Conservation (phyloP, 2,329 filamentous ascomycete genomes). For the Falciphora oryzae region DNA sequence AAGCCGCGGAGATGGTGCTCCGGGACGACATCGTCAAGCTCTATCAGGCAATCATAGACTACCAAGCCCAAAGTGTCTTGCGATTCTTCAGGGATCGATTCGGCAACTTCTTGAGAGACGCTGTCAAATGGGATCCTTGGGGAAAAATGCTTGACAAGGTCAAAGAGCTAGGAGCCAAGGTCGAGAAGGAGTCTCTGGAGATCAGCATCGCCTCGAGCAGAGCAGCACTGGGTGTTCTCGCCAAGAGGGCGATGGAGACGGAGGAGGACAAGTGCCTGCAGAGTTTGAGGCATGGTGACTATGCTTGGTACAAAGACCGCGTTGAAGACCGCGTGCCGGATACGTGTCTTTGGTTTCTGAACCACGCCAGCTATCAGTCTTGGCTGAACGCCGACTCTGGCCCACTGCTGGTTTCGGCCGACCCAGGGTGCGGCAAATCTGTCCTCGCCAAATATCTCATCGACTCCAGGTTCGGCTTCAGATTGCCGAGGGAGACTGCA, state of each 20-base stretch:
- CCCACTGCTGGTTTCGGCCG: slow-evolving; percentile 29
- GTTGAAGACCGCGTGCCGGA: slow-evolving; percentile 19
- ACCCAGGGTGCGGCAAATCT: slow-evolving; percentile 35
- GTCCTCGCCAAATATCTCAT: slow-evolving; percentile 29
- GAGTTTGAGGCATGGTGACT: slow-evolving; percentile 4
- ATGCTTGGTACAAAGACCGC: slow-evolving; percentile 23
- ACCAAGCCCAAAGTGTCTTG: slow-evolving; percentile 10
- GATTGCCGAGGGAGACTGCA: slow-evolving; percentile 17
- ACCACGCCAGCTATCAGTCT: slow-evolving; percentile 21
- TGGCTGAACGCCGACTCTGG: slow-evolving; percentile 25
- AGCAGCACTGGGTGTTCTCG: slow-evolving; percentile 3
- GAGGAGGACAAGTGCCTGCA: slow-evolving; percentile 11
- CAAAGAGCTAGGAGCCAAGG: slow-evolving; percentile 4
- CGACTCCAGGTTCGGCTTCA: slow-evolving; percentile 23
- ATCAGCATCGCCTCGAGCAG: slow-evolving; percentile 4
- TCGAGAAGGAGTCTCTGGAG: slow-evolving; percentile 3
- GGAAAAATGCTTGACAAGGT: slow-evolving; percentile 1
- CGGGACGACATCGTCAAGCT: no score
- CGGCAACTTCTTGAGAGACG: slow-evolving; percentile 8
- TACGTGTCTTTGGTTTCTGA: slow-evolving; percentile 29
- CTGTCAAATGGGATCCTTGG: slow-evolving; percentile 10
- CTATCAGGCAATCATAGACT: slow-evolving; percentile 12
- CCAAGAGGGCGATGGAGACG: slow-evolving; percentile 22
- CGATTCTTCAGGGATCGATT: slow-evolving; percentile 11
- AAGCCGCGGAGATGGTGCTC: no score